Percentiles rank a stretch among this genome's conserved stretches.
Conservation (phyloP, 345 rosid genomes). For the Cardamine occulta region DNA sequence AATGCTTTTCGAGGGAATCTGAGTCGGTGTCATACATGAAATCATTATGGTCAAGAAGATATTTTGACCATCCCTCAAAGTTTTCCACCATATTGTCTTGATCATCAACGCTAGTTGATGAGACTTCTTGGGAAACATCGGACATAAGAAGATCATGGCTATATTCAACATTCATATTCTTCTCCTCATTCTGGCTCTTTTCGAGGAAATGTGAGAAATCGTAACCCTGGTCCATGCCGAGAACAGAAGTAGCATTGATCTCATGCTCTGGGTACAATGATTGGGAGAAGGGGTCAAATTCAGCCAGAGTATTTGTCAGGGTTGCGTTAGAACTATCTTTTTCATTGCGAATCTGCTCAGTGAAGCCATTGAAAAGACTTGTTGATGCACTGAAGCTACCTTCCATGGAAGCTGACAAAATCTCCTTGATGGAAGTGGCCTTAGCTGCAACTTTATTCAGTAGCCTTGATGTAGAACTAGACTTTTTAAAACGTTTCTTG, state of each 20-base stretch:
- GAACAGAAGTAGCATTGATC: slow-evolving; percentile 30
- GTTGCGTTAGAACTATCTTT: slow-evolving; percentile 24
- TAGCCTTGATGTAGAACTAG: slow-evolving; percentile 42
- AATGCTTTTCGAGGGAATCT: slow-evolving; percentile 31
- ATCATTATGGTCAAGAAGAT: slow-evolving; percentile 33
- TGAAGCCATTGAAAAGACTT: slow-evolving; percentile 31
- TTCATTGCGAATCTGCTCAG: slow-evolving; percentile 30
- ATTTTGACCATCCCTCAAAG: slow-evolving; percentile 40
- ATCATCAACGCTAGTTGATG: slow-evolving; percentile 47
- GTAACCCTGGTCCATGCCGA: slow-evolving; percentile 21
- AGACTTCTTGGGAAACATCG: slow-evolving; percentile 41
- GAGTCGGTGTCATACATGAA: slow-evolving; percentile 35
- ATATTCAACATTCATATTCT: slow-evolving; percentile 18
- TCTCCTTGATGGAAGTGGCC: slow-evolving; percentile 38
- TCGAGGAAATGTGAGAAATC: slow-evolving; percentile 39
- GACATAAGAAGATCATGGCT: slow-evolving; percentile 34
- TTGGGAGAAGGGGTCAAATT: slow-evolving; percentile 24
- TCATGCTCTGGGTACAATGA: slow-evolving; percentile 36
- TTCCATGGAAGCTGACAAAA: slow-evolving; percentile 40
- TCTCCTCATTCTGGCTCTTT: slow-evolving; percentile 29
- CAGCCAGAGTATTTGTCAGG: not conserved
- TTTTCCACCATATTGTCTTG: slow-evolving; percentile 33
- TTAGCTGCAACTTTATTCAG: slow-evolving; percentile 44
- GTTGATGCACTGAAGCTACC: slow-evolving; percentile 37
- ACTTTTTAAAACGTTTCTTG: slow-evolving; percentile 34